Base-by-base conservation (phyloP, 306 rosid genomes). In the Nissolia schottii region DNA sequence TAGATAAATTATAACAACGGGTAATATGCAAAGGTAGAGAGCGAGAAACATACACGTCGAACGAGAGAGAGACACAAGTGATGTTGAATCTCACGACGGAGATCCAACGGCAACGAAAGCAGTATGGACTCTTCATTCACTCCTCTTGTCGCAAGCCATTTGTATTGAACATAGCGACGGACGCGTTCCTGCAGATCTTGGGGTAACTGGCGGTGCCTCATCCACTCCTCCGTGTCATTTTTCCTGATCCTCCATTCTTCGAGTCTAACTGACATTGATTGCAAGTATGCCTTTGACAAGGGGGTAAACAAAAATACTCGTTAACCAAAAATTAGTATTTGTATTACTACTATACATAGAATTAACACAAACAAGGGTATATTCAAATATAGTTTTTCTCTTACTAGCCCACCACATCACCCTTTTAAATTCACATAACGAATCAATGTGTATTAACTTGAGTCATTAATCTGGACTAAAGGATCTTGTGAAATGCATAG, bases 191-290 rank as follows among this genome's bases (percentile, higher is more conserved):
- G 88, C 86, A 94, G 67, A 34, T 80, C 86, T 6, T 23, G 86
- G 41, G 97, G 97, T 80, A 91, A 82, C 73, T 85, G 97, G 23
- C 97, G 92, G 69, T 86, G 96, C 80, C 96, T 87, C 99, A 89
- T 94, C 97, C 99, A 94, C 76, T 94, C 95, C 78, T 94, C 96
- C 0, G 95, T 91, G 19, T 94, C 99, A 76, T 78, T 86, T 74
- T 87, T 85, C 77, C 85, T 80, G 32, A 94, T 72, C 89, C 97
- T 89, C 95, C 97, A 89, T 74, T 91, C 97, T 78, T 94, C 97
- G 14, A 94, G 79, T 70, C 92, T 89, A 29, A 82, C 81, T 6
- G 91, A 67, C 86, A 91, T 94, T 4, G 96, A 91, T 78, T 82
- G 82, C 85, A 91, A 83, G 74, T 87, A 94, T 41, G 89, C 85